A percentile compares a stretch with the other conserved stretches of the same genome.
phyloP scores from a whole-genome alignment of 176 grass and related monocot genomes.

The Lolium perenne region DNA sequence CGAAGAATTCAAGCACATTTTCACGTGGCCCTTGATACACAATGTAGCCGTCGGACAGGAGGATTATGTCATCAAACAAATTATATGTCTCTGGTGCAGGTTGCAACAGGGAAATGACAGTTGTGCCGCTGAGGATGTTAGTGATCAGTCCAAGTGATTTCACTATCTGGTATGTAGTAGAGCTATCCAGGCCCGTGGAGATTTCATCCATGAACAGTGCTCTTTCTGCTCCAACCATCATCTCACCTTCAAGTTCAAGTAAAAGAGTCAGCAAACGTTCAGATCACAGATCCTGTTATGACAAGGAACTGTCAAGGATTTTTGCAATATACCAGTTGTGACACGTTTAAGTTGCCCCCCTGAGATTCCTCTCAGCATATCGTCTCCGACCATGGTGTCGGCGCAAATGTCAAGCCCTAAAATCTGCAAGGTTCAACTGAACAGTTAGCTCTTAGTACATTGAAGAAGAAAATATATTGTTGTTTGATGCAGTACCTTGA shows the following conservation, averaged over 20 bases:
- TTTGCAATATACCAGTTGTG: slow-evolving; percentile 53
- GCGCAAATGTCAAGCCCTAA: slow-evolving; percentile 73
- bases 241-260: slow-evolving; percentile 57
- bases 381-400: slow-evolving; percentile 62
- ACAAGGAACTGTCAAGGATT: slow-evolving; percentile 1
- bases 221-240: slow-evolving; percentile 64
- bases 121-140: slow-evolving; percentile 58
- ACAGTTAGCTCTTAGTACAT: neutral
- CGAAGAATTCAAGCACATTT: slow-evolving; percentile 72
- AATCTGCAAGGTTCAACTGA: slow-evolving; percentile 47
- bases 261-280: slow-evolving; percentile 26
- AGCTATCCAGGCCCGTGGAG: slow-evolving; percentile 74
- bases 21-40: slow-evolving; percentile 73
- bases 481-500: slow-evolving; percentile 49
- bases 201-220: slow-evolving; percentile 82
- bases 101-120: slow-evolving; percentile 65
- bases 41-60: slow-evolving; percentile 67
- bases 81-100: slow-evolving; percentile 71
- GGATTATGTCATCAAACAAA: slow-evolving; percentile 69
- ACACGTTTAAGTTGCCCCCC: slow-evolving; percentile 69
- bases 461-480: neutral
- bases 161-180: slow-evolving; percentile 72
- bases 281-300: neutral
- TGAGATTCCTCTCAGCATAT: slow-evolving; percentile 71
- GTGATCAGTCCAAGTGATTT: slow-evolving; percentile 60